A percentile compares a stretch with the other conserved stretches of the same genome.
phyloP scores from a whole-genome alignment of 192 early-diverging fungal species.

The Linnemannia elongata region DNA sequence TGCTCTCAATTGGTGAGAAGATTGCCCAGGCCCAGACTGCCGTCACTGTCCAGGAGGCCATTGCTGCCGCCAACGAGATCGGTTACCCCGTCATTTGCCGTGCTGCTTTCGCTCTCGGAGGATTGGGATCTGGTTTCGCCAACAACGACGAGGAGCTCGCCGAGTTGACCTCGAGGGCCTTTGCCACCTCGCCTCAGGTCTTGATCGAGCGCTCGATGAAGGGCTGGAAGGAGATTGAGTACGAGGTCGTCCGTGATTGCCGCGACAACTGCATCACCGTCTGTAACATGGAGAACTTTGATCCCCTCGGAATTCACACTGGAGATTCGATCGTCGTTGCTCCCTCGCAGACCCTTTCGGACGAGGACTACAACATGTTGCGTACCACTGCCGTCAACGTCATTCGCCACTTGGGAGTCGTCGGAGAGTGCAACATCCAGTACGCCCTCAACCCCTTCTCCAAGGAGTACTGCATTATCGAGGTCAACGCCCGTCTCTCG shows the following conservation, averaged over 20 bases:
- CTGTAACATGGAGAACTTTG: constrained; percentile 99
- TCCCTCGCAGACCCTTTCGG: constrained; percentile 93
- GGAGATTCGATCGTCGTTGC: constrained; percentile 99
- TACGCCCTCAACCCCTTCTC: constrained; percentile 92
- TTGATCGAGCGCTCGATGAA: constrained; percentile 97
- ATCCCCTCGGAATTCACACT: constrained; percentile 97
- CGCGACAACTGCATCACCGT: constrained; percentile 99
- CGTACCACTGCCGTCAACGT: constrained; percentile 96
- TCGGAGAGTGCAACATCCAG: constrained; percentile 99
- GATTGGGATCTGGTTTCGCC: constrained; percentile 97
- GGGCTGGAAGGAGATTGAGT: constrained; percentile 99
- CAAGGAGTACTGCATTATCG: constrained; percentile 94
- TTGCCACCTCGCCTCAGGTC: constrained; percentile 91
- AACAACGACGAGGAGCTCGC: constrained; percentile 78
- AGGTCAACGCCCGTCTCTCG: constrained; percentile 97
- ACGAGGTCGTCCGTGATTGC: constrained; percentile 99
- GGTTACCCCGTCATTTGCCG: constrained; percentile 96
- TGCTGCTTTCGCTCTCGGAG: constrained; percentile 94
- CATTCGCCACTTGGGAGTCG: constrained; percentile 94
- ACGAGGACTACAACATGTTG: constrained; percentile 97
- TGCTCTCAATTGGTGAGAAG: constrained; percentile 89
- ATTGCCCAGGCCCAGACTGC: constrained; percentile 91
- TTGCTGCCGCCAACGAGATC: constrained; percentile 84
- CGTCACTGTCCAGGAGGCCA: constrained; percentile 72
- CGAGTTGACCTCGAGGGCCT: constrained; percentile 84